Percentiles rank a stretch among this genome's conserved stretches.
Evolutionary conservation across 2,329 filamentous ascomycete genomes (phyloP).

Genomic region (Xylariales sp.): DNA sequence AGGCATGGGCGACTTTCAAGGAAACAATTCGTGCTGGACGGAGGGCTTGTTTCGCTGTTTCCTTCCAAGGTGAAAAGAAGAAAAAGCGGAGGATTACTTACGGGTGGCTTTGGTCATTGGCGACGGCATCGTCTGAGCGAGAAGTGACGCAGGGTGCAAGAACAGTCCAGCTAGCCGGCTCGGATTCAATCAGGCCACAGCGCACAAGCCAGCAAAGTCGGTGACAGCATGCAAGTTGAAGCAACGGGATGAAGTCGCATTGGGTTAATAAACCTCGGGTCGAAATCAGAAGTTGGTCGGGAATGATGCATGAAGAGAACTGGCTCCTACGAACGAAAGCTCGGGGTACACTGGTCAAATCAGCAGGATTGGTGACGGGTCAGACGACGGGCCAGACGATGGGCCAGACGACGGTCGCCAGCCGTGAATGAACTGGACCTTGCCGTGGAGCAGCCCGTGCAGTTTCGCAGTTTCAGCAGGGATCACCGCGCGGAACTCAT

Average conservation of each 20-base stretch:
- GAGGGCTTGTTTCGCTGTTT: too few relatives aligned
- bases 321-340: constrained; percentile 8
- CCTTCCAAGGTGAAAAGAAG: not conserved
- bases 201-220: constrained; percentile 25
- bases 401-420: constrained; percentile 8
- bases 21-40: not conserved
- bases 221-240: constrained; percentile 22
- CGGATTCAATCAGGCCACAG: constrained; percentile 35
- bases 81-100: not conserved
- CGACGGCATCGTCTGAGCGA: constrained; percentile 55
- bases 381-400: not conserved
- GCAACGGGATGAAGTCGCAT: constrained; percentile 29
- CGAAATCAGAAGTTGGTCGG: constrained; percentile 16
- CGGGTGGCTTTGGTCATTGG: constrained; percentile 63
- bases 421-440: constrained; percentile 17
- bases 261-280: constrained; percentile 3
- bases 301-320: not conserved
- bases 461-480: constrained; percentile 34
- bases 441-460: constrained; percentile 18
- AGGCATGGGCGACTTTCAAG: too few relatives aligned
- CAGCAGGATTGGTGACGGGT: not conserved
- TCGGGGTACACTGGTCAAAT: constrained; percentile 1
- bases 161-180: not conserved
- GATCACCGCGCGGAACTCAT: constrained; percentile 23
- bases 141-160: not conserved